These are phyloP conservation scores for Aspergillus diversus DNA, from an alignment of 495 filamentous ascomycete genomes.

Conservation along the genomic window DNA sequence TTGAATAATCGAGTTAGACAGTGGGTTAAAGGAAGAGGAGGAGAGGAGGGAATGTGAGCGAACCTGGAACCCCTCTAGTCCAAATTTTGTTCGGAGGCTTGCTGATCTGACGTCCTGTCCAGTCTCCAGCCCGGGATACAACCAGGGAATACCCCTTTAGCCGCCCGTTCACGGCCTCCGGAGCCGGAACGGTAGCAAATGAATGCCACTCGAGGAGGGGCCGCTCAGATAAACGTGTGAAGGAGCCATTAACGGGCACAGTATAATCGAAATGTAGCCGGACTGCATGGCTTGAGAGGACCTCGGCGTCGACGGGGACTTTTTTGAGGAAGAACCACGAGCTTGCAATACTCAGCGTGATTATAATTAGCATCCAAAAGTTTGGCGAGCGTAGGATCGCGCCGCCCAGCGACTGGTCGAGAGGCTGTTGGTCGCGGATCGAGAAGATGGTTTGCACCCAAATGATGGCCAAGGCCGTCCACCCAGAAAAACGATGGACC, in stretches of 20 bases:
- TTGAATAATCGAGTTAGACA: constrained; percentile 23
- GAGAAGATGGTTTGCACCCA: constrained; percentile 48
- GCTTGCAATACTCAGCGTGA: constrained; percentile 62
- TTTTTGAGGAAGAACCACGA: constrained; percentile 71
- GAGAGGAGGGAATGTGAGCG: not conserved
- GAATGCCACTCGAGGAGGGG: constrained; percentile 68
- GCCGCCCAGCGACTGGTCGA: constrained; percentile 21
- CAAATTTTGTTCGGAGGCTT: constrained; percentile 60
- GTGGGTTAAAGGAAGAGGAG: not conserved
- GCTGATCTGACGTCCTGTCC: constrained; percentile 62
- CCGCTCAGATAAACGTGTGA: constrained; percentile 55
- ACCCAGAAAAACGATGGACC: constrained; percentile 69
- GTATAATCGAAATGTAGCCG: constrained; percentile 68
- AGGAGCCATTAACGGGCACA: constrained; percentile 40
- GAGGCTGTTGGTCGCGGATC: constrained; percentile 31
- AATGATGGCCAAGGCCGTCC: constrained; percentile 63
- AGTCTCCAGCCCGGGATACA: constrained; percentile 68
- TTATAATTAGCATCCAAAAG: constrained; percentile 70
- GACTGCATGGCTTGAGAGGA: constrained; percentile 66
- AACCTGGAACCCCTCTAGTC: constrained; percentile 48
- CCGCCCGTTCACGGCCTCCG: constrained; percentile 28
- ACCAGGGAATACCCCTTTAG: constrained; percentile 57
- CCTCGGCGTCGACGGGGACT: constrained; percentile 60
- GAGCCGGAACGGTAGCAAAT: constrained; percentile 64
- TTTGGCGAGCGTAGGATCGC: constrained; percentile 56